Percentiles rank a stretch among this genome's conserved stretches.
Conservation (phyloP, 345 rosid genomes). For the Eucalyptus sp. region DNA sequence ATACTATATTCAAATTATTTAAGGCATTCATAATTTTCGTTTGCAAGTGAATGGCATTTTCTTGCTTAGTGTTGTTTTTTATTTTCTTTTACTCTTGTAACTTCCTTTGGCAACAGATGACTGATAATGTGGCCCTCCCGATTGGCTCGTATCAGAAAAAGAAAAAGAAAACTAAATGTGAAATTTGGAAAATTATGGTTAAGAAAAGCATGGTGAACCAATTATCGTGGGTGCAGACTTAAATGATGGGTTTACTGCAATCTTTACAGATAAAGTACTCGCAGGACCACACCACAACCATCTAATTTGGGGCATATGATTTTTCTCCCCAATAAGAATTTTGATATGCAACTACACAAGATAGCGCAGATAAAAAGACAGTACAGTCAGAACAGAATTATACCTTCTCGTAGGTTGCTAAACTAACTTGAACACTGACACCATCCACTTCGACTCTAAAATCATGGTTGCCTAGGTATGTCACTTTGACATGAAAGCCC, state of each 20-base stretch:
- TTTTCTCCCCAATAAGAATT: neutral
- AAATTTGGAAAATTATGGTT: neutral
- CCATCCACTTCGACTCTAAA: constrained; percentile 64
- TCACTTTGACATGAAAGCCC: constrained; percentile 38
- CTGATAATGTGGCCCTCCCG: neutral
- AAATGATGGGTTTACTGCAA: neutral
- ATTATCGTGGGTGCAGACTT: neutral
- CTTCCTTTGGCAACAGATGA: neutral
- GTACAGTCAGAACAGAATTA: neutral
- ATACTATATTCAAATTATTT: neutral
- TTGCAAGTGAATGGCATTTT: neutral
- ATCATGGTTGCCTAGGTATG: constrained; percentile 22
- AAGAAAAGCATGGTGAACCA: neutral
- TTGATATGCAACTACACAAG: neutral
- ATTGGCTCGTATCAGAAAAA: neutral
- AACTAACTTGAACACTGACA: constrained; percentile 34
- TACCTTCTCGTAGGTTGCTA: constrained; percentile 64
- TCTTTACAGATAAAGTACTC: neutral
- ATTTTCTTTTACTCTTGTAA: neutral
- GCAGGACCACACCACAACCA: neutral
- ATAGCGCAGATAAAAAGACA: neutral
- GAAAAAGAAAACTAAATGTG: neutral
- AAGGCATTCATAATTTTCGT: neutral
- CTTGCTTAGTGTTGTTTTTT: neutral
- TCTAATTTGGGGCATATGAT: neutral